phyloP scores from a whole-genome alignment of 192 early-diverging fungal species.

The Funneliformis mosseae region DNA sequence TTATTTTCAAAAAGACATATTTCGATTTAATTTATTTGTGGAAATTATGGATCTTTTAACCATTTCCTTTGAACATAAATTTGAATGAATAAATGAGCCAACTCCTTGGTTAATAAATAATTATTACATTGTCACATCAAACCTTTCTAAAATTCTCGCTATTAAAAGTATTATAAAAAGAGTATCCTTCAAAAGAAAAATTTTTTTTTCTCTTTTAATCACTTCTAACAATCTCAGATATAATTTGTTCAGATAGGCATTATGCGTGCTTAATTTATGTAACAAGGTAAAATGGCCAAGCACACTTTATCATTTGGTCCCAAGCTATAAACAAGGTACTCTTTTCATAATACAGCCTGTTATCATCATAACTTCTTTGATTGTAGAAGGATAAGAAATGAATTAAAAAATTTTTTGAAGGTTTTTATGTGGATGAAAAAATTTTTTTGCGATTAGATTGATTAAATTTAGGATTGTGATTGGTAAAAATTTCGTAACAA shows the following conservation, averaged over 20 bases:
- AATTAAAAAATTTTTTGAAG: constrained; percentile 11
- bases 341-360: constrained; percentile 12
- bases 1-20: no score
- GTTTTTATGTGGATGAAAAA: no score
- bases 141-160: no score
- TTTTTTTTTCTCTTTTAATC: neutral
- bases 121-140: no score
- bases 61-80: no score
- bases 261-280: constrained; percentile 11
- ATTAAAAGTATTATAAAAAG: neutral
- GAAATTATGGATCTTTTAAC: no score
- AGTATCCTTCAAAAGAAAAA: neutral
- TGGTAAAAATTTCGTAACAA: no score
- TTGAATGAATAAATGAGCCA: no score
- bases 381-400: neutral
- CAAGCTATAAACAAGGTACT: constrained; percentile 27
- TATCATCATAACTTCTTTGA: constrained; percentile 22
- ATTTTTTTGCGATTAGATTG: no score
- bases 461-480: no score
- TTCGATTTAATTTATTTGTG: no score
- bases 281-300: constrained; percentile 19
- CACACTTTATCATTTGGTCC: constrained; percentile 23
- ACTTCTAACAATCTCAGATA: constrained; percentile 4
- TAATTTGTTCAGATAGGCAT: constrained; percentile 22
- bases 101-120: no score